A percentile compares a stretch with the other conserved stretches of the same genome.
These are phyloP conservation scores for Fusarium dimerum DNA, from an alignment of 2,329 filamentous ascomycete genomes.

Conservation along the genomic window DNA sequence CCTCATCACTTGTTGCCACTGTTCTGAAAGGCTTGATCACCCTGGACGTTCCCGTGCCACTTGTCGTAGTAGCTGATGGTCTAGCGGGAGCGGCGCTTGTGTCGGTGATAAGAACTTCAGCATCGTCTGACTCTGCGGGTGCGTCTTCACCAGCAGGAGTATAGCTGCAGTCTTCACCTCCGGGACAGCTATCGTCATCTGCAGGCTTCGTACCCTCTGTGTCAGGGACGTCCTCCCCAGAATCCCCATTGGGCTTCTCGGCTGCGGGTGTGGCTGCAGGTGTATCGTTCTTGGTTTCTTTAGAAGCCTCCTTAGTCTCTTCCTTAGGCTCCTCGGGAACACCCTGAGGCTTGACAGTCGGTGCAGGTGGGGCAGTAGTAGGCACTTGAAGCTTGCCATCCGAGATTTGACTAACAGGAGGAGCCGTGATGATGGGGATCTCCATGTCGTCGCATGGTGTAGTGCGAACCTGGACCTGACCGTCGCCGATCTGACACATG, in stretches of 20 bases:
- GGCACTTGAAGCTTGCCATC: slow-evolving; percentile 36
- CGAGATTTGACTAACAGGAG: slow-evolving; percentile 34
- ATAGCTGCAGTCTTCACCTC: slow-evolving; percentile 7
- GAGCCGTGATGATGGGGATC: slow-evolving; percentile 23
- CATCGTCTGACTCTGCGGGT: background rate
- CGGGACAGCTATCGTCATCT: background rate
- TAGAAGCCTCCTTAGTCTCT: background rate
- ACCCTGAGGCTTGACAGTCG: slow-evolving; percentile 3
- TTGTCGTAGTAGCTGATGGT: background rate
- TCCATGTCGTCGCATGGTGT: slow-evolving; percentile 44
- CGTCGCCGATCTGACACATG: slow-evolving; percentile 51
- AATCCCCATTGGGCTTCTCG: background rate
- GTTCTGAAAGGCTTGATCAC: slow-evolving; percentile 18
- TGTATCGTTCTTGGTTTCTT: background rate
- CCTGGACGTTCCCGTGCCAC: slow-evolving; percentile 1
- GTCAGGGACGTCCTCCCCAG: background rate
- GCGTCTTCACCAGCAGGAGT: background rate
- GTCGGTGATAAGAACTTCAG: slow-evolving; percentile 15
- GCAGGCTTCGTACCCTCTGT: background rate
- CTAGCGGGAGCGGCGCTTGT: slow-evolving; percentile 7
- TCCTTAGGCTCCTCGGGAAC: background rate
- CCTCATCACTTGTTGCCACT: background rate
- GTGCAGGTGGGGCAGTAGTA: slow-evolving; percentile 15
- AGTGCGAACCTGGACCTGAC: slow-evolving; percentile 52
- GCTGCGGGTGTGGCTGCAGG: background rate